Evolutionary conservation across 768 basidiomycete species (phyloP), one percentile per base, ranked within the genome.

Genomic region (Candolleomyces eurysporus): DNA sequence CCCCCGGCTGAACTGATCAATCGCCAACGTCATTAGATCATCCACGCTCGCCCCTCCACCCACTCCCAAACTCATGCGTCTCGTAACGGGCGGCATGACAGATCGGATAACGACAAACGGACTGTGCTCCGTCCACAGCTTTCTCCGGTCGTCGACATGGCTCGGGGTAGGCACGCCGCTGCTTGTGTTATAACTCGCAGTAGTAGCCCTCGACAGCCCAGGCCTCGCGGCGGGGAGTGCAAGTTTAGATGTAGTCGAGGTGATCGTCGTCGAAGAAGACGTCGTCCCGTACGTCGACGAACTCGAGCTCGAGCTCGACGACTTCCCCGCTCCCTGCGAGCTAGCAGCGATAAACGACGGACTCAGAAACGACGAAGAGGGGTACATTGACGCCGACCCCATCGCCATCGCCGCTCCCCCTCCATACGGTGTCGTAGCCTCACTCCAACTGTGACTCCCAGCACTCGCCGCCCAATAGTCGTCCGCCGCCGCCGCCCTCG

Each of bases 1-100:
- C 6, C 87, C 88, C 21, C 87, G 76, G 5, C 82, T 82, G 68
- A 89, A 87, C 63, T 88, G 87, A 69, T 89, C 88, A 76, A 86
- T 84, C 8, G 88, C 87, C 36, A 87, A 76, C 16, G 79, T 69
- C 71, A 88, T 73, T 46, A 89, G 69, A 48, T 86, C 85, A 68
- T 82, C 10, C 78, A 73, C 74, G 84, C 79, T 52, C 84, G 78
- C 10, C 76, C 72, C 16, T 13, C 51, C 59, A 16, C 58, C 61
- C 39, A 49, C 40, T 2, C 42, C 61, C 40, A 66, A 40, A 50
- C 49, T 48, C 65, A 66, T 66, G 42, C 63, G 49, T 21, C 65
- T 55, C 21, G 63, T 61, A n/a, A 66, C 61, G 48, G 65, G 65
- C 36, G 65, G 58, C 49, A 63, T 59, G 14, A 62, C 62, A 46